phyloP scores from a whole-genome alignment of 23 red algal species.

The Cyanidium caldarium region DNA sequence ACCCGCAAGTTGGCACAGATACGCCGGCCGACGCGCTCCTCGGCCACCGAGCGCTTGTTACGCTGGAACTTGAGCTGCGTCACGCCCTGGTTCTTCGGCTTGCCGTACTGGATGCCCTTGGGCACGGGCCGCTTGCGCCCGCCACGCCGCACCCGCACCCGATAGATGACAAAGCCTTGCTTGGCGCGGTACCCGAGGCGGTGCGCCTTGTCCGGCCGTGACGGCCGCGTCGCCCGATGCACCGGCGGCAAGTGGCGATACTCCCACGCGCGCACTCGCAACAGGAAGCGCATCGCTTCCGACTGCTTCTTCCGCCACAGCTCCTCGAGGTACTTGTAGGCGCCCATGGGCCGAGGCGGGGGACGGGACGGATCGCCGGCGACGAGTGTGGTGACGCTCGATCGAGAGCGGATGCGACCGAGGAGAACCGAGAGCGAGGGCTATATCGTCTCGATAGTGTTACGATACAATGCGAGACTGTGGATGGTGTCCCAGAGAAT shows the following conservation, averaged over 20 bases:
- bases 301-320: slow-evolving; percentile 96
- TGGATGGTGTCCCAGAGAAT: too few species aligned
- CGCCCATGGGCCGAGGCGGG: slow-evolving; percentile 38
- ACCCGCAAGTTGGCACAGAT: slow-evolving; percentile 89
- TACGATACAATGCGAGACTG: too few species aligned
- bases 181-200: slow-evolving; percentile 85
- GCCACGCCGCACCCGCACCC: slow-evolving; percentile 87
- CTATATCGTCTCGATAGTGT: too few species aligned
- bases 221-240: slow-evolving; percentile 62
- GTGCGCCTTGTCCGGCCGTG: slow-evolving; percentile 89
- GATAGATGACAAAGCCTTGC: slow-evolving; percentile 80
- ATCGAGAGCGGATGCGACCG: too few species aligned
- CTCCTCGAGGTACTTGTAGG: slow-evolving; percentile 93
- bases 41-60: slow-evolving; percentile 89
- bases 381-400: too few species aligned
- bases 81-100: slow-evolving; percentile 98
- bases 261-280: slow-evolving; percentile 95
- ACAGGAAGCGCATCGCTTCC: slow-evolving; percentile 83
- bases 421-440: too few species aligned
- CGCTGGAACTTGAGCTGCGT: slow-evolving; percentile 89
- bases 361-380: too few species aligned
- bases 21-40: slow-evolving; percentile 73
- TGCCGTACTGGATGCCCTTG: slow-evolving; percentile 98
- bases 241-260: slow-evolving; percentile 81
- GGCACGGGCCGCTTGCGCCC: slow-evolving; percentile 88